These are phyloP conservation scores for Aspergillus fructus DNA, from an alignment of 2,329 filamentous ascomycete species.

Conservation along the genomic window DNA sequence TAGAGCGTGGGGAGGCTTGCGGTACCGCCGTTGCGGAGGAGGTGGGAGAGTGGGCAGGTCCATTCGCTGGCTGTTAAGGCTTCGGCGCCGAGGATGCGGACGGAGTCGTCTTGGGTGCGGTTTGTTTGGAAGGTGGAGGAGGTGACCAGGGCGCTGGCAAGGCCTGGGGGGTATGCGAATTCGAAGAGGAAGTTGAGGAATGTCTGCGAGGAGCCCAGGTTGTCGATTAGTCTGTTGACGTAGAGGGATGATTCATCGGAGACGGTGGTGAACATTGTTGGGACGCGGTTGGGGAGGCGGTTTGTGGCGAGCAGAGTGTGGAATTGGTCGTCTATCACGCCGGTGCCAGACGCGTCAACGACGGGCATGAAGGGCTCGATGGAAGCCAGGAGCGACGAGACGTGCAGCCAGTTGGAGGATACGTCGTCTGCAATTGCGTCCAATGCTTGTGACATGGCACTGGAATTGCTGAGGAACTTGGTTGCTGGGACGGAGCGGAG, in stretches of 20 bases:
- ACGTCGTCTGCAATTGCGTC: conserved; percentile 9
- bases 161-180: conserved; percentile 14
- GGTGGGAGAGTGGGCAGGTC: conserved; percentile 18
- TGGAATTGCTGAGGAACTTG: conserved; percentile 23
- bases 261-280: conserved; percentile 29
- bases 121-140: conserved; percentile 15
- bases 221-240: conserved; percentile 10
- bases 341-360: conserved; percentile 24
- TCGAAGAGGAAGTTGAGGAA: conserved; percentile 18
- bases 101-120: conserved; percentile 16
- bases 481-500: conserved; percentile 24
- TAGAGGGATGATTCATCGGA: conserved; percentile 25
- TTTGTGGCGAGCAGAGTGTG: conserved; percentile 20
- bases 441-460: conserved; percentile 14
- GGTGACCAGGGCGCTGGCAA: conserved; percentile 17
- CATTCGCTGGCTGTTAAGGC: conserved; percentile 21
- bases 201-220: conserved; percentile 9
- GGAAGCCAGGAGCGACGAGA: conserved; percentile 15
- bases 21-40: conserved; percentile 10
- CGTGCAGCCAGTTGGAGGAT: conserved; percentile 19
- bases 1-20: conserved; percentile 21
- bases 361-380: conserved; percentile 28
- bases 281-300: conserved; percentile 25
- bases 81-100: conserved; percentile 16
- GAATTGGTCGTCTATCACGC: conserved; percentile 30